phyloP scores from a whole-genome alignment of 1,284 basidiomycete genomes.

The Cryptococcus sp. region DNA sequence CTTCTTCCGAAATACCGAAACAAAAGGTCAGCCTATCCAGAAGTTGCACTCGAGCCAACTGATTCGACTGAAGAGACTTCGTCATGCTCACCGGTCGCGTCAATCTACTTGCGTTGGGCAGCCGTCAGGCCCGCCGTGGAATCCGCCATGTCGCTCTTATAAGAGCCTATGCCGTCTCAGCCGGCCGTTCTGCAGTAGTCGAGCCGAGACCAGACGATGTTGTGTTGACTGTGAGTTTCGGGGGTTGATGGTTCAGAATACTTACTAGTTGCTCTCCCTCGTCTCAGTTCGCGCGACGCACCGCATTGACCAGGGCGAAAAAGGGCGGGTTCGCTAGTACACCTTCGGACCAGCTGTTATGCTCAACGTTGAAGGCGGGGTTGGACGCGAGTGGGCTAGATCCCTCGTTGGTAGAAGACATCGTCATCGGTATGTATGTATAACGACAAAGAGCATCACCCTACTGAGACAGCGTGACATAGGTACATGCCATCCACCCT shows the following conservation, averaged over 20 bases:
- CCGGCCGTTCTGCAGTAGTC: neutral
- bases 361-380: neutral
- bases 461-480: neutral
- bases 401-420: neutral
- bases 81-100: too few species aligned
- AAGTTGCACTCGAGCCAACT: too few species aligned
- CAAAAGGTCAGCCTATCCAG: too few species aligned
- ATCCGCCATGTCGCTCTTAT: too few species aligned
- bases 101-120: too few species aligned
- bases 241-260: neutral
- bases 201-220: neutral
- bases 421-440: neutral
- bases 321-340: neutral
- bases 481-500: slow-evolving; percentile 1
- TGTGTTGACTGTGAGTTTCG: neutral
- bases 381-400: neutral
- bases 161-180: too few species aligned
- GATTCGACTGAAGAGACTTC: too few species aligned
- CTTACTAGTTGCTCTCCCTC: neutral
- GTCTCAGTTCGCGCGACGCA: neutral
- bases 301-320: neutral
- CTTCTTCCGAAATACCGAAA: too few species aligned
- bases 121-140: too few species aligned
- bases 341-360: neutral
- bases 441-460: neutral